phyloP scores from a whole-genome alignment of 352 stramenopile species.

The Hyaloperonospora arabidopsidis region DNA sequence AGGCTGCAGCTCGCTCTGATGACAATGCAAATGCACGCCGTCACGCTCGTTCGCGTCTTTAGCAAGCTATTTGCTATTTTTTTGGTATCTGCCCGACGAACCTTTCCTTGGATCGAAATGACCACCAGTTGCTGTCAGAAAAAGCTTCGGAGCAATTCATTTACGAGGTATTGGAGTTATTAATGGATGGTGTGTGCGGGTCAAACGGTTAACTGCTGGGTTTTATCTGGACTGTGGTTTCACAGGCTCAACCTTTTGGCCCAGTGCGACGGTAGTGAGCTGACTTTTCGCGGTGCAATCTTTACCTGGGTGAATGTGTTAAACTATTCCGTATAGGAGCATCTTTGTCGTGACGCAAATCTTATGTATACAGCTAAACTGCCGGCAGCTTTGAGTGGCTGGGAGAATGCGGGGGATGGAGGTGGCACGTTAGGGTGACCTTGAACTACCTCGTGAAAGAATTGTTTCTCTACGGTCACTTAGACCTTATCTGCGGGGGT shows the following conservation, averaged over 20 bases:
- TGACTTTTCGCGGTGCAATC: slow-evolving; percentile 36
- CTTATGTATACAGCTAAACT: slow-evolving; percentile 58
- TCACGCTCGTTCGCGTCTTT: slow-evolving; percentile 55
- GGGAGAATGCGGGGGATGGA: slow-evolving; percentile 1
- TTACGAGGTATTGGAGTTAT: slow-evolving; percentile 46
- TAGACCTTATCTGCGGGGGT: slow-evolving; percentile 63
- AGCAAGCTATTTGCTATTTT: slow-evolving; percentile 66
- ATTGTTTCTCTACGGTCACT: slow-evolving; percentile 51
- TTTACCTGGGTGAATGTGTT: slow-evolving; percentile 83
- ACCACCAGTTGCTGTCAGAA: too few species aligned
- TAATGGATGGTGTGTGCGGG: slow-evolving; percentile 65
- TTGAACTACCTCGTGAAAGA: slow-evolving; percentile 72
- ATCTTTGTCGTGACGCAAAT: slow-evolving; percentile 51
- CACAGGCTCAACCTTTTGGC: slow-evolving; percentile 40
- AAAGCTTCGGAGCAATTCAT: slow-evolving; percentile 44
- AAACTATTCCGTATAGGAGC: slow-evolving; percentile 67
- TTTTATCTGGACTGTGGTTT: slow-evolving; percentile 62
- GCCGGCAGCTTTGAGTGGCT: slow-evolving; percentile 17
- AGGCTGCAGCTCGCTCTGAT: slow-evolving; percentile 28
- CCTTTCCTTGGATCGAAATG: slow-evolving; percentile 32
- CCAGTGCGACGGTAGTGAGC: slow-evolving; percentile 18
- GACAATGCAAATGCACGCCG: slow-evolving; percentile 26
- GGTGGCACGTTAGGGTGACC: slow-evolving; percentile 46
- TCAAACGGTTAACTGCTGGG: slow-evolving; percentile 44
- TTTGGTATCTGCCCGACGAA: slow-evolving; percentile 63